These are phyloP conservation scores for Aspergillus texensis DNA, from an alignment of 2,329 filamentous ascomycete species.

Conservation along the genomic window DNA sequence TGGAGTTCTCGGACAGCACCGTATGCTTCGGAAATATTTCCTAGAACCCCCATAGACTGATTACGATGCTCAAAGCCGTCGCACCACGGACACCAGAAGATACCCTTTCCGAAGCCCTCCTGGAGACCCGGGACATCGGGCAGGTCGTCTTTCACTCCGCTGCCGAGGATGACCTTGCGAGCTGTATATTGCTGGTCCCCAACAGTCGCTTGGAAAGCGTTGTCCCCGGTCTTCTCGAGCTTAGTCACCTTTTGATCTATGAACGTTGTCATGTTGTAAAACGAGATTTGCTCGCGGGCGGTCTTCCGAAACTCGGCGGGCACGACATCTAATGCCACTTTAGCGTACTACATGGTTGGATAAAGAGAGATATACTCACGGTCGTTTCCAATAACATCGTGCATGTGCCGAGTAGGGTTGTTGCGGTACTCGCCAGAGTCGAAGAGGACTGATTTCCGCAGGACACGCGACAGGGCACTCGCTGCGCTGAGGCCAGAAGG, in stretches of 20 bases:
- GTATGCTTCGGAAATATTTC: slow-evolving; percentile 9
- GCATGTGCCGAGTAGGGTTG: slow-evolving; percentile 57
- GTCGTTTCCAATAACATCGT: slow-evolving; percentile 62
- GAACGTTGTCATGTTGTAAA: not conserved
- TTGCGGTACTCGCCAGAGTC: slow-evolving; percentile 64
- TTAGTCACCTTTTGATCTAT: not conserved
- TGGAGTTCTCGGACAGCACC: not conserved
- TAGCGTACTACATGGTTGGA: not conserved
- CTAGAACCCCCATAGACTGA: slow-evolving; percentile 58
- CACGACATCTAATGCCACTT: not conserved
- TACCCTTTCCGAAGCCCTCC: slow-evolving; percentile 60
- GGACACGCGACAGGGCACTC: slow-evolving; percentile 62
- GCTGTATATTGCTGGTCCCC: not conserved
- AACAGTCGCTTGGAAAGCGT: not conserved
- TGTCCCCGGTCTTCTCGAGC: not conserved
- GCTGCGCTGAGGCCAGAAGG: slow-evolving; percentile 57
- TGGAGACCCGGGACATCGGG: slow-evolving; percentile 56
- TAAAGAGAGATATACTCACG: slow-evolving; percentile 39
- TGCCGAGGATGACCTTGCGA: not conserved
- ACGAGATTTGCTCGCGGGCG: not conserved
- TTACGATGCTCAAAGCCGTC: slow-evolving; percentile 63
- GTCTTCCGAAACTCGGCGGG: not conserved
- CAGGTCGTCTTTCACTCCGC: not conserved
- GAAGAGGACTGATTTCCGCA: slow-evolving; percentile 57
- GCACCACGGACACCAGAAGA: slow-evolving; percentile 67